Evolutionary conservation across 192 early-diverging fungal genomes (phyloP).

Genomic region (Glomus cerebriforme): DNA sequence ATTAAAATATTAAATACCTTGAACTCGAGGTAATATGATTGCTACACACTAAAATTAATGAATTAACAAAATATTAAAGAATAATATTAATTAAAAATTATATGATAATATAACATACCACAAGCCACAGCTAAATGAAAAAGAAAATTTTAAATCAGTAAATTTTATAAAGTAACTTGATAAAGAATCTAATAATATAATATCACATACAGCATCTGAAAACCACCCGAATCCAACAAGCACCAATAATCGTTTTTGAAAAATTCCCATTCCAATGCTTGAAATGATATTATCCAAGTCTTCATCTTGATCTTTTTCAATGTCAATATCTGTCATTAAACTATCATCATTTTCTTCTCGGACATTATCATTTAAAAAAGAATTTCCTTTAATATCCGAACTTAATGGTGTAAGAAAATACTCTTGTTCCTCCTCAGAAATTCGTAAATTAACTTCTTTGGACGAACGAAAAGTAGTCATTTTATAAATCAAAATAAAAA

Average conservation of each 20-base stretch:
- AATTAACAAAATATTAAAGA: not conserved
- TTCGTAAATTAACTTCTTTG: no score
- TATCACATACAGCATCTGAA: constrained; percentile 80
- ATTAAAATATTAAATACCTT: constrained; percentile 46
- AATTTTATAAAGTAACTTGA: not conserved
- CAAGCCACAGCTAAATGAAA: constrained; percentile 54
- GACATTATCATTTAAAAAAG: no score
- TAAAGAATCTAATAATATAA: constrained; percentile 5
- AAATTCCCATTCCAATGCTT: constrained; percentile 70
- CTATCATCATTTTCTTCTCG: no score
- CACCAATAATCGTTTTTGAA: constrained; percentile 62
- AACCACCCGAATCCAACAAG: constrained; percentile 84
- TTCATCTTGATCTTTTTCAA: no score
- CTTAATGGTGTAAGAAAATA: no score
- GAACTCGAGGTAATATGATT: constrained; percentile 72
- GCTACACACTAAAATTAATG: constrained; percentile 55
- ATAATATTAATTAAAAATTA: not conserved
- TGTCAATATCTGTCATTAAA: no score
- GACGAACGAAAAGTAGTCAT: no score
- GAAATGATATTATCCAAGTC: constrained; percentile 62
- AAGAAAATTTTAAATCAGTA: not conserved
- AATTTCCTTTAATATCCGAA: no score
- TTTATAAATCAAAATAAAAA: no score
- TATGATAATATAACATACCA: constrained; percentile 39
- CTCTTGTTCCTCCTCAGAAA: no score